Base-by-base conservation (phyloP, 441 rosid genomes). In the Pelargonium myrrhifolium region DNA sequence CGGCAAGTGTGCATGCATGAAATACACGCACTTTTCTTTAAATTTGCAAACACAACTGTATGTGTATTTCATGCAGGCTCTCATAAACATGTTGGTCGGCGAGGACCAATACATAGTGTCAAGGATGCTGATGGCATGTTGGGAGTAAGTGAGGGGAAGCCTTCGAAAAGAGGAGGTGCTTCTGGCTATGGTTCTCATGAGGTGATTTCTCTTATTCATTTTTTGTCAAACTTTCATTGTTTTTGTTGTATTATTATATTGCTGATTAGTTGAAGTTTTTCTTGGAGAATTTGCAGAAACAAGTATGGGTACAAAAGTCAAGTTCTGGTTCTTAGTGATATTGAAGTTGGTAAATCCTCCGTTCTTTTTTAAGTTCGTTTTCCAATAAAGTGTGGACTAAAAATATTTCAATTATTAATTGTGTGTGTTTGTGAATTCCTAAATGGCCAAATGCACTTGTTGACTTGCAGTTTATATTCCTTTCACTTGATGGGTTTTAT, bases 251-350 rank as follows among this genome's bases (percentile, higher is more conserved):
- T 31, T 47, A 64, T 49, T 26, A 40, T 14, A 12, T 71, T 49
- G 65, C 64, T 61, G 17, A 61, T 8, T 55, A 17, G 10, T 70
- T 61, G 18, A 45, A 15, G 67, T 20, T 58, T 53, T n/a, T 62
- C 68, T 45, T 64, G 31, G 39, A 71, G 59, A 68, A 66, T 62
- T 66, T 81, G 78, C 88, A 90, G 97, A 90, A 87, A 75, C 91
- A 86, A 72, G 84, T 83, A 65, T 88, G 97, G 97, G 81, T 90
- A 66, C 93, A 87, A 73, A 90, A 88, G 70, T 75, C 93, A 68
- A 68, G 83, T 65, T 73, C 84, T 0, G 93, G 83, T 67, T 76
- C 85, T 58, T 87, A 81, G 82, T 49, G 65, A 62, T 64, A 28
- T 45, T 73, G 66, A 43, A 71, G 72, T 65, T 62, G 82, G 87